Conservation (phyloP, 768 basidiomycete genomes). For the Amylocystis lapponica region DNA sequence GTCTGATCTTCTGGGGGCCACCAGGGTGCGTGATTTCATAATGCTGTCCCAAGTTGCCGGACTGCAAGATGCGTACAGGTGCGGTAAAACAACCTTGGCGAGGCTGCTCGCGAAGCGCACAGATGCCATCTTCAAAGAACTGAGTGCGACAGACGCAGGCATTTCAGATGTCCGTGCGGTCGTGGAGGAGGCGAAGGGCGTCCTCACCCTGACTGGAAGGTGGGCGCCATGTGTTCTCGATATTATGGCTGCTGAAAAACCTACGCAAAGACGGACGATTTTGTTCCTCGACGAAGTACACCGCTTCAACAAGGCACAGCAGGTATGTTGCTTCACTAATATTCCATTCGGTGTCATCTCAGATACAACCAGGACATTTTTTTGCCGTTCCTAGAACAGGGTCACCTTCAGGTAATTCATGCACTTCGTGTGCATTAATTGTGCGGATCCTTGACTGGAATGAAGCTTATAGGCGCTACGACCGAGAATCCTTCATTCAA, state of each 20-base stretch:
- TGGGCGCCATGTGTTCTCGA: slow-evolving; percentile 18
- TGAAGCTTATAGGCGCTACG: slow-evolving; percentile 71
- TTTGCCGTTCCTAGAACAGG: slow-evolving; percentile 75
- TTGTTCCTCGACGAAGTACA: slow-evolving; percentile 85
- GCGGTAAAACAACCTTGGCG: slow-evolving; percentile 74
- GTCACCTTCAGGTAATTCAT: slow-evolving; percentile 60
- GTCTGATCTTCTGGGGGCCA: slow-evolving; percentile 70
- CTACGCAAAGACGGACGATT: slow-evolving; percentile 50
- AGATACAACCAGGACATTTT: slow-evolving; percentile 57
- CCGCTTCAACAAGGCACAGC: slow-evolving; percentile 68
- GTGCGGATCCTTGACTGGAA: slow-evolving; percentile 1
- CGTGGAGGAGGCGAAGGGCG: slow-evolving; percentile 70
- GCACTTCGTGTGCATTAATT: background rate
- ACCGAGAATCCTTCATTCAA: slow-evolving; percentile 91
- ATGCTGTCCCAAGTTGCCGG: background rate
- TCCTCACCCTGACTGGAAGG: slow-evolving; percentile 62
- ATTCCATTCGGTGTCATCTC: background rate
- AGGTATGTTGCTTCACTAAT: slow-evolving; percentile 40
- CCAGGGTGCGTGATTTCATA: slow-evolving; percentile 53
- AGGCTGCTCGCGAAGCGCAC: slow-evolving; percentile 58
- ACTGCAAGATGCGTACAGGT: slow-evolving; percentile 29
- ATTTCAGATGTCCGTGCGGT: slow-evolving; percentile 67
- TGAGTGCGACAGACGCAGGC: slow-evolving; percentile 67
- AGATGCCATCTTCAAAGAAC: slow-evolving; percentile 63
- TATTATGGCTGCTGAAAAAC: background rate